Evolutionary conservation across 2,329 filamentous ascomycete genomes (phyloP).

Genomic region (Scleromitrula shiraiana): DNA sequence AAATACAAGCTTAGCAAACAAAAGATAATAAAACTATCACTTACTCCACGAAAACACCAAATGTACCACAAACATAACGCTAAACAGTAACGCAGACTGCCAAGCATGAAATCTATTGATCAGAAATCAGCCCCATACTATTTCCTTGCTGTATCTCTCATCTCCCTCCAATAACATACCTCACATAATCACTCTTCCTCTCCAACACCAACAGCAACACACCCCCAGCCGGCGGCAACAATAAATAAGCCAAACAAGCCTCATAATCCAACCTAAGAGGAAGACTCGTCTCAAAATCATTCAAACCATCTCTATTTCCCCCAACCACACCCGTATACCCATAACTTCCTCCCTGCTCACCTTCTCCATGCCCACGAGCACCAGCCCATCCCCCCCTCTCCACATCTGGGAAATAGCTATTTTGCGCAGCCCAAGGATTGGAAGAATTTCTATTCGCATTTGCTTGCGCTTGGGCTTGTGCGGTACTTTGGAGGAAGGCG

Average conservation of each 20-base stretch:
- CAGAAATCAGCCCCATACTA: conserved; percentile 1
- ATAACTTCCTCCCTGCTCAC: background rate
- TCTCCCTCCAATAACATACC: conserved; percentile 56
- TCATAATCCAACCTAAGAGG: conserved; percentile 83
- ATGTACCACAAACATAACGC: conserved; percentile 66
- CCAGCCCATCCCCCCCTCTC: conserved; percentile 7
- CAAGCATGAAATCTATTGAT: conserved; percentile 79
- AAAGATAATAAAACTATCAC: background rate
- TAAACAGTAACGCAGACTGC: conserved; percentile 83
- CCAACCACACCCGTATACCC: conserved; percentile 2
- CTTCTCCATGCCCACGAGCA: too few relatives aligned
- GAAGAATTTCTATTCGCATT: conserved; percentile 1
- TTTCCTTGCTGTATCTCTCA: background rate
- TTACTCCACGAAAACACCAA: conserved; percentile 78
- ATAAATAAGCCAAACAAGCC: conserved; percentile 80
- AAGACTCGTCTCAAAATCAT: conserved; percentile 85
- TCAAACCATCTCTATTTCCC: conserved; percentile 43
- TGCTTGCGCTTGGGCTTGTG: conserved; percentile 5
- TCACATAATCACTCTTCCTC: conserved; percentile 93
- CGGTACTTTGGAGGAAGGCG: conserved; percentile 6
- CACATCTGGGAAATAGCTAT: conserved; percentile 10
- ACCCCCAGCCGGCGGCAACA: conserved; percentile 76
- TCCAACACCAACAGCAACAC: conserved; percentile 80
- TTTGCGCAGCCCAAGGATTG: conserved; percentile 14
- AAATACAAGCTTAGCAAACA: background rate